Conservation (phyloP, 305 asterid genomes). For the Stenogyne calaminthoides region DNA sequence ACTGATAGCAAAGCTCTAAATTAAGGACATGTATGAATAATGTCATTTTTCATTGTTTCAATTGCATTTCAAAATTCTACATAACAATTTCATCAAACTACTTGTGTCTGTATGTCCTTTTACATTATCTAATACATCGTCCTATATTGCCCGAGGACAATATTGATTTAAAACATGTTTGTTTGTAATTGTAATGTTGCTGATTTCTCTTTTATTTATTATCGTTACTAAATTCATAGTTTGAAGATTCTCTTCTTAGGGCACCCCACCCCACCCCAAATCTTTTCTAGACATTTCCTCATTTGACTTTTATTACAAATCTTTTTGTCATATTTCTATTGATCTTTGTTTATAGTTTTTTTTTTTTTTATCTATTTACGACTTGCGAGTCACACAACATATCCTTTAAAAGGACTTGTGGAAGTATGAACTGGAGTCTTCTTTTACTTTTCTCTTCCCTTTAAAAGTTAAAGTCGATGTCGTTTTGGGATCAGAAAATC, state of each 20-base stretch:
- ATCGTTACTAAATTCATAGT: not conserved
- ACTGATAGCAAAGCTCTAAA: constrained; percentile 73
- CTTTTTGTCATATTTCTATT: not conserved
- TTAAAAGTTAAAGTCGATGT: not conserved
- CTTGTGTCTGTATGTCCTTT: not conserved
- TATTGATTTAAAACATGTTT: not conserved
- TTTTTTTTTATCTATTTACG: constrained; percentile 3
- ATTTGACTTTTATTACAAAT: not conserved
- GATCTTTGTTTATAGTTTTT: constrained; percentile 18
- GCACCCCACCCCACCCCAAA: no score
- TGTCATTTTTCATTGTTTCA: not conserved
- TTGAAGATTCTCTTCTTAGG: not conserved
- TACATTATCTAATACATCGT: no score
- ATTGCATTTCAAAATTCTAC: not conserved
- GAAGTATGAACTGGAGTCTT: constrained; percentile 19
- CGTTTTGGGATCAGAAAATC: not conserved
- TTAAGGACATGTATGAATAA: not conserved
- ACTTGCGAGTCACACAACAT: not conserved
- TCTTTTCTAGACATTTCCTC: not conserved
- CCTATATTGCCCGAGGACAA: no score
- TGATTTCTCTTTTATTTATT: not conserved
- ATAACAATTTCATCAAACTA: not conserved
- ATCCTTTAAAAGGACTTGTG: not conserved
- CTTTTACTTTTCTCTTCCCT: not conserved
- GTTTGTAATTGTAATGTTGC: not conserved